phyloP scores from a whole-genome alignment of 495 filamentous ascomycete species.

The Thermothielavioides terrestris region DNA sequence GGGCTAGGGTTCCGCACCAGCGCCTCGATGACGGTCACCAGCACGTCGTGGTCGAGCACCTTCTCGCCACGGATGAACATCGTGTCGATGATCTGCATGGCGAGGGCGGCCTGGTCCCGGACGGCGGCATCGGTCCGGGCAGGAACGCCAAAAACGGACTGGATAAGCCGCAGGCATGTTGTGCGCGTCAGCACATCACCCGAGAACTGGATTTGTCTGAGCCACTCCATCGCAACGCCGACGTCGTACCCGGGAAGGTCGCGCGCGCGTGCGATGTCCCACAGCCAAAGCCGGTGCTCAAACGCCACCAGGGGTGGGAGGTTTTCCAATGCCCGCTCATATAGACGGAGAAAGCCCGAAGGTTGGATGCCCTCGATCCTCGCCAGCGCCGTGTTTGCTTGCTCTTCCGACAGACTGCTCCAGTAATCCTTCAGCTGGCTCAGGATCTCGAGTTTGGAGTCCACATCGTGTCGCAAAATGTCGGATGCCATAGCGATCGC shows the following conservation, averaged over 20 bases:
- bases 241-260: neutral
- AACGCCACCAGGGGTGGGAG: constrained; percentile 24
- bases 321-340: constrained; percentile 14
- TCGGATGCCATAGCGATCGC: neutral
- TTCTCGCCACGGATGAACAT: constrained; percentile 31
- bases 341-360: constrained; percentile 20
- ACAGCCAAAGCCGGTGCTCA: constrained; percentile 23
- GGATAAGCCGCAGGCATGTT: constrained; percentile 25
- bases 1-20: constrained; percentile 6
- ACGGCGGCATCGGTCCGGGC: constrained; percentile 1
- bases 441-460: constrained; percentile 20
- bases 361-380: neutral
- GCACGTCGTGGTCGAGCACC: constrained; percentile 30
- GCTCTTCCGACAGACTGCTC: constrained; percentile 2
- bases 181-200: constrained; percentile 26
- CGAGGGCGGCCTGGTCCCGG: constrained; percentile 20
- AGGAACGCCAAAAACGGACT: constrained; percentile 23
- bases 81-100: constrained; percentile 28
- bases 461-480: constrained; percentile 16
- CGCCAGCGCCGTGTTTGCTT: neutral
- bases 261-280: constrained; percentile 12
- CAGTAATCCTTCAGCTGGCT: constrained; percentile 15
- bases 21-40: constrained; percentile 32
- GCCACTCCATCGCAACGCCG: constrained; percentile 4
- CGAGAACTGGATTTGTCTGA: constrained; percentile 24